These are phyloP conservation scores for Erythrophleum ivorense DNA, from an alignment of 331 rosid species.

Conservation along the genomic window DNA sequence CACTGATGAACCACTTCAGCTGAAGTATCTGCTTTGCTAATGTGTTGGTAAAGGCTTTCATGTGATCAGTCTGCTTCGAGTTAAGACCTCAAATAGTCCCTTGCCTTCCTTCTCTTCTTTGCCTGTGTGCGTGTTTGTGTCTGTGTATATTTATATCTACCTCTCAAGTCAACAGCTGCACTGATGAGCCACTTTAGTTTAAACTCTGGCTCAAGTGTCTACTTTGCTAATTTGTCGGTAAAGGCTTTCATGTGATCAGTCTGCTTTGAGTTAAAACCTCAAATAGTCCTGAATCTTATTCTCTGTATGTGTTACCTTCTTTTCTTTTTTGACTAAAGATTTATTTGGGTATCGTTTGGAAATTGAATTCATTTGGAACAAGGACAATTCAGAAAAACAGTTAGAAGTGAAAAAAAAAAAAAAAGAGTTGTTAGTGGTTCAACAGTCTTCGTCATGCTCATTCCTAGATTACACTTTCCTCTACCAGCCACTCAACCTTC, in stretches of 20 bases:
- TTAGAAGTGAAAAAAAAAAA: neutral
- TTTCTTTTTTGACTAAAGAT: neutral
- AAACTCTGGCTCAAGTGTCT: neutral
- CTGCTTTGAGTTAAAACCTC: neutral
- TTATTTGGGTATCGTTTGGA: neutral
- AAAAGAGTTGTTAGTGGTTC: constrained; percentile 23
- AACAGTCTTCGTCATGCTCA: constrained; percentile 18
- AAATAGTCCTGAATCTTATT: neutral
- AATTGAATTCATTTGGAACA: constrained; percentile 6
- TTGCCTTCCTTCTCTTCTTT: constrained; percentile 39
- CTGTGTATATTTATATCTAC: neutral
- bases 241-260: neutral
- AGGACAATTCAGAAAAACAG: neutral
- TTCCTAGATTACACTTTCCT: constrained; percentile 27
- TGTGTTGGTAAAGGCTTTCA: neutral
- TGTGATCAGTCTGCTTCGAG: neutral
- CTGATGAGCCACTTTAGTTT: neutral
- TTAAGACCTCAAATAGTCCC: neutral
- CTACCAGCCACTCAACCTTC: constrained; percentile 1
- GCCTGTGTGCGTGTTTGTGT: neutral
- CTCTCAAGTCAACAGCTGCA: neutral
- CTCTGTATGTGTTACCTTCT: neutral
- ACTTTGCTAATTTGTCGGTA: neutral
- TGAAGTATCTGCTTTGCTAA: neutral
- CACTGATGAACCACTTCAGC: neutral